A percentile compares a stretch with the other conserved stretches of the same genome.
These are phyloP conservation scores for Pichia insulana DNA, from an alignment of 805 yeast species.

Conservation along the genomic window DNA sequence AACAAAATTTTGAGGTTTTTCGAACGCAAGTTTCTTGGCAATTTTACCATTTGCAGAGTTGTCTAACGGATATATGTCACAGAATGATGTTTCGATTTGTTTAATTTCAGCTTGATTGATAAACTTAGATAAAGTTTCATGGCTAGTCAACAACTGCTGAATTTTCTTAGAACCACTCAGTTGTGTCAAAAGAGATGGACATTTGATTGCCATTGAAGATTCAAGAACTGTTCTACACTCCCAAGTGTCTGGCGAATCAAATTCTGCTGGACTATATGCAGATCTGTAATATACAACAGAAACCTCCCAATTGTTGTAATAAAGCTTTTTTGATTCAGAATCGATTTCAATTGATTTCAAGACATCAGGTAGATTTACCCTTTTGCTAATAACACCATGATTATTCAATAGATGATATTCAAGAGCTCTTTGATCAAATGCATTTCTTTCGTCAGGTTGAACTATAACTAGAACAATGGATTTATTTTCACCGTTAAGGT, in stretches of 20 bases:
- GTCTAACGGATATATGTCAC: slow-evolving; percentile 81
- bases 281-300: slow-evolving; percentile 86
- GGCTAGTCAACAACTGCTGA: slow-evolving; percentile 76
- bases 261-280: slow-evolving; percentile 84
- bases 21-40: slow-evolving; percentile 63
- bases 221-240: slow-evolving; percentile 66
- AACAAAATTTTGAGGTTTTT: slow-evolving; percentile 63
- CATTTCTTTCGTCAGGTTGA: slow-evolving; percentile 80
- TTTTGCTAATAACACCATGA: slow-evolving; percentile 49
- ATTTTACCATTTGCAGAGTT: slow-evolving; percentile 47
- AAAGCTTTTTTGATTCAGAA: slow-evolving; percentile 41
- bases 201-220: slow-evolving; percentile 71
- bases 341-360: slow-evolving; percentile 33
- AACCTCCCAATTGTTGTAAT: slow-evolving; percentile 55
- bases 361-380: slow-evolving; percentile 62
- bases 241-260: slow-evolving; percentile 63
- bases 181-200: slow-evolving; percentile 85
- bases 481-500: slow-evolving; percentile 19
- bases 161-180: slow-evolving; percentile 89
- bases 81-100: slow-evolving; percentile 55
- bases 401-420: slow-evolving; percentile 59
- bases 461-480: slow-evolving; percentile 67
- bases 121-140: slow-evolving; percentile 38
- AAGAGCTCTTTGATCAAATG: slow-evolving; percentile 81
- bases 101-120: slow-evolving; percentile 1